These are phyloP conservation scores for Apiospora marii DNA, from an alignment of 2,329 filamentous ascomycete genomes.

Conservation along the genomic window DNA sequence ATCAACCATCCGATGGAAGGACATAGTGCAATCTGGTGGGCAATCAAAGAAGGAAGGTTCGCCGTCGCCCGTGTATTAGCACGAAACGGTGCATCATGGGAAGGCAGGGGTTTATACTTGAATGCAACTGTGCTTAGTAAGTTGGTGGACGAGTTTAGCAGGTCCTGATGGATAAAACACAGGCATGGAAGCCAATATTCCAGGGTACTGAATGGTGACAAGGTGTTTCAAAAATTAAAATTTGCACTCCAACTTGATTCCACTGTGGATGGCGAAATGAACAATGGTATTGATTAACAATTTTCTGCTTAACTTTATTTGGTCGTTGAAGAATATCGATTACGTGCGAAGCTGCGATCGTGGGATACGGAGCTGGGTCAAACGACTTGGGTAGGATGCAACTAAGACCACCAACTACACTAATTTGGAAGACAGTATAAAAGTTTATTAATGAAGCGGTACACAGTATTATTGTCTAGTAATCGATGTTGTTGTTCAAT, in stretches of 20 bases:
- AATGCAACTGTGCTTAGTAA: background rate
- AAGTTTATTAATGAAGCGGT: background rate
- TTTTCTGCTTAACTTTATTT: background rate
- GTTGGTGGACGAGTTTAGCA: slow-evolving; percentile 1
- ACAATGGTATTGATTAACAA: background rate
- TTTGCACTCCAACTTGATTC: background rate
- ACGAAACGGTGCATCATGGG: too few species aligned
- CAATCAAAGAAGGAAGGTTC: too few species aligned
- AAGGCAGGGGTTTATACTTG: too few species aligned
- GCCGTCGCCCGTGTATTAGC: too few species aligned
- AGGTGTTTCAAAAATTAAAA: slow-evolving; percentile 2
- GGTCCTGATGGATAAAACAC: background rate
- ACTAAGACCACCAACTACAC: background rate
- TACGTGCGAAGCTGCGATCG: background rate
- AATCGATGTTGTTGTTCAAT: background rate
- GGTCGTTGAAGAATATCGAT: background rate
- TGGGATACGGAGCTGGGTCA: too few species aligned
- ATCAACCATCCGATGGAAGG: slow-evolving; percentile 4
- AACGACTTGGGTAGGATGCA: background rate
- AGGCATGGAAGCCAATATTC: slow-evolving; percentile 10
- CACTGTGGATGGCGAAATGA: background rate
- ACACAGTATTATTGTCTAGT: background rate
- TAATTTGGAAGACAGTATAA: background rate
- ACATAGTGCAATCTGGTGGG: slow-evolving; percentile 13
- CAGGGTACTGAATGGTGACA: background rate